Percentiles rank a stretch among this genome's conserved stretches.
Conservation (phyloP, 2,329 filamentous ascomycete genomes). For the Nectriaceae sp. region DNA sequence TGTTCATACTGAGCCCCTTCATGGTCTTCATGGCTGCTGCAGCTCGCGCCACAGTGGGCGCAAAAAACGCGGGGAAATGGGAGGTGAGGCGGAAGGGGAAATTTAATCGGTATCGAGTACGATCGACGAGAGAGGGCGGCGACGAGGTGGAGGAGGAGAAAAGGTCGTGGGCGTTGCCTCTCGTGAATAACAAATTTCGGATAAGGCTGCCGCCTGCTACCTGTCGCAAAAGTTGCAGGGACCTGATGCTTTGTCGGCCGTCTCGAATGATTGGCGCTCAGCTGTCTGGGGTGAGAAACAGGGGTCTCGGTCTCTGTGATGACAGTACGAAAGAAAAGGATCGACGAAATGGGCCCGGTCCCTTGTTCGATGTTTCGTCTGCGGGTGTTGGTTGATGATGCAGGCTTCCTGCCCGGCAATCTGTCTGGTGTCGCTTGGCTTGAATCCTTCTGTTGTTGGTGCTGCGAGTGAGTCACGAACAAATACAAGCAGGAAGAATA, state of each 20-base stretch:
- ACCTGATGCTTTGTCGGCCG: background rate
- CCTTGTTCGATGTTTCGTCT: background rate
- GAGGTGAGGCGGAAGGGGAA: constrained; percentile 2
- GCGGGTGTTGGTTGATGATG: background rate
- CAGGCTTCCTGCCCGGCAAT: background rate
- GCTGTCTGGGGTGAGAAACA: background rate
- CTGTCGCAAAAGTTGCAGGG: background rate
- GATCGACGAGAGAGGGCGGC: background rate
- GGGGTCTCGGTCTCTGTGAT: background rate
- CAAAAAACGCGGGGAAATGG: constrained; percentile 12
- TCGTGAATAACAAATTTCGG: background rate
- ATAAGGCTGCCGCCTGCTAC: no score
- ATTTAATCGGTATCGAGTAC: background rate
- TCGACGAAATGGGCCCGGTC: background rate
- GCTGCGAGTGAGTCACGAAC: no score
- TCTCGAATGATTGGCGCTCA: background rate
- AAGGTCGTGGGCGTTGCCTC: background rate
- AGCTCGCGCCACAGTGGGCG: constrained; percentile 25
- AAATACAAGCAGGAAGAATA: no score
- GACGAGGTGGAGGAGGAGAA: background rate
- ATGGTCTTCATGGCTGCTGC: constrained; percentile 42
- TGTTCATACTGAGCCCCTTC: constrained; percentile 58
- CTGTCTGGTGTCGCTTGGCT: no score
- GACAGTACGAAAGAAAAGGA: background rate
- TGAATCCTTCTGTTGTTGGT: no score